Conservation (phyloP, 2,329 filamentous ascomycete genomes). For the Sclerotinia glacialis region DNA sequence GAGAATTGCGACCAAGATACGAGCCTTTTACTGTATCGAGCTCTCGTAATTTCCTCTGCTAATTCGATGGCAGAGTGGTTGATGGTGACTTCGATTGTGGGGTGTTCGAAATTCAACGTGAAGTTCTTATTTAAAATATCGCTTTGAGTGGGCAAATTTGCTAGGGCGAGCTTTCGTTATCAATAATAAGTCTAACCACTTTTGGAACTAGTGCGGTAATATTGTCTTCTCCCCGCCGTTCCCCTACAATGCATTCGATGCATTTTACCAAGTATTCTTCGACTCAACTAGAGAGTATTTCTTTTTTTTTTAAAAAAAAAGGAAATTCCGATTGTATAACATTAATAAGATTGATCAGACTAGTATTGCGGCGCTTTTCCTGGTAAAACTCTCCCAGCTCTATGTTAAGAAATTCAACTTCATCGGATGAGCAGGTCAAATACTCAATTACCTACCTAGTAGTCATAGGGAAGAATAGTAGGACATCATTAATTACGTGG, state of each 20-base stretch:
- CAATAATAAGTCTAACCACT: constrained; percentile 8
- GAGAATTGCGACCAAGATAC: constrained; percentile 3
- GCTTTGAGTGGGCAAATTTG: constrained; percentile 24
- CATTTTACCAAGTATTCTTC: not conserved
- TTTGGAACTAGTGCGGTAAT: constrained; percentile 5
- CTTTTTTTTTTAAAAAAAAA: no score
- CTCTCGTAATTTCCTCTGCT: constrained; percentile 8
- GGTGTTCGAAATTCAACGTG: constrained; percentile 12
- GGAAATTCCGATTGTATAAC: not conserved
- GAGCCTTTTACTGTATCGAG: constrained; percentile 5
- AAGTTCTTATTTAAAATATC: constrained; percentile 24
- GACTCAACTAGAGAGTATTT: not conserved
- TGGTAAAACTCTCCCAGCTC: not conserved
- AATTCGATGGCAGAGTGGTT: constrained; percentile 17
- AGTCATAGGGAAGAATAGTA: not conserved
- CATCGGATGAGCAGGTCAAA: not conserved
- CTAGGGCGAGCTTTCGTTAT: constrained; percentile 20
- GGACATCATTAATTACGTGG: not conserved
- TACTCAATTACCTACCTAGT: not conserved
- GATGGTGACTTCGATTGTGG: constrained; percentile 19
- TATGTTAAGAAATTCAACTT: not conserved
- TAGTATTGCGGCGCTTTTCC: not conserved
- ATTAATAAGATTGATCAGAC: not conserved
- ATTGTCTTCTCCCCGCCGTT: constrained; percentile 7
- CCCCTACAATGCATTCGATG: not conserved